phyloP scores from a whole-genome alignment of 129 eudicot genomes.

The Lactuca sativa region DNA sequence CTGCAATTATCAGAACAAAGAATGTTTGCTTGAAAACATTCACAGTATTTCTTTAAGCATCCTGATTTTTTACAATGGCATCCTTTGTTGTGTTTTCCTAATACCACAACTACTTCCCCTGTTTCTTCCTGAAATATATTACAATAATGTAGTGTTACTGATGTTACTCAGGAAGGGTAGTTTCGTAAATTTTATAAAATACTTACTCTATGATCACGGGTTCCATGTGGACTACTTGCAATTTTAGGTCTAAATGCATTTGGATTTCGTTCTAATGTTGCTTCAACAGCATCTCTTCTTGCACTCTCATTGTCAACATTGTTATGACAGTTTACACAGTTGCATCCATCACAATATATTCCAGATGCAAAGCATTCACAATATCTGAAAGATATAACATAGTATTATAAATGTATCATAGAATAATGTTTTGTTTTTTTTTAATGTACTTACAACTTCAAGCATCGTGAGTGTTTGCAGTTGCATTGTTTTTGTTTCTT shows the following conservation, averaged over 20 bases:
- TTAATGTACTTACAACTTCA: conserved; percentile 59
- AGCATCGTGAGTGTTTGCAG: conserved; percentile 85
- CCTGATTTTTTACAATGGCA: conserved; percentile 98
- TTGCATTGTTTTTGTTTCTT: conserved; percentile 88
- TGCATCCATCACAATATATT: conserved; percentile 92
- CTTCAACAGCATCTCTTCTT: conserved; percentile 85
- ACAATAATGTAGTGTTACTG: conserved; percentile 1
- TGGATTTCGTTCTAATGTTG: conserved; percentile 92
- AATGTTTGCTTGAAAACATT: conserved; percentile 94
- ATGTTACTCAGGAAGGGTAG: too few relatives aligned
- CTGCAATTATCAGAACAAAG: conserved; percentile 90
- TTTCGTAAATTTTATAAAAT: too few relatives aligned
- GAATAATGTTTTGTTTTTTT: too few relatives aligned
- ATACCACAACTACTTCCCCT: conserved; percentile 51
- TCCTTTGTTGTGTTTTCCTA: conserved; percentile 90
- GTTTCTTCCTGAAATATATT: conserved; percentile 60
- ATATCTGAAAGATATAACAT: conserved; percentile 45
- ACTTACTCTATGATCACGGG: conserved; percentile 58
- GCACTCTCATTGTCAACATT: conserved; percentile 88
- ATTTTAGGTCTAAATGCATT: conserved; percentile 93
- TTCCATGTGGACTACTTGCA: conserved; percentile 86
- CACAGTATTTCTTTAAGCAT: conserved; percentile 91
- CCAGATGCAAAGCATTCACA: conserved; percentile 99
- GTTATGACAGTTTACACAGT: conserved; percentile 85
- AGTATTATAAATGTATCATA: too few relatives aligned